Base-by-base conservation (phyloP, 139 green algal genomes). In the Picochlorum sp. region DNA sequence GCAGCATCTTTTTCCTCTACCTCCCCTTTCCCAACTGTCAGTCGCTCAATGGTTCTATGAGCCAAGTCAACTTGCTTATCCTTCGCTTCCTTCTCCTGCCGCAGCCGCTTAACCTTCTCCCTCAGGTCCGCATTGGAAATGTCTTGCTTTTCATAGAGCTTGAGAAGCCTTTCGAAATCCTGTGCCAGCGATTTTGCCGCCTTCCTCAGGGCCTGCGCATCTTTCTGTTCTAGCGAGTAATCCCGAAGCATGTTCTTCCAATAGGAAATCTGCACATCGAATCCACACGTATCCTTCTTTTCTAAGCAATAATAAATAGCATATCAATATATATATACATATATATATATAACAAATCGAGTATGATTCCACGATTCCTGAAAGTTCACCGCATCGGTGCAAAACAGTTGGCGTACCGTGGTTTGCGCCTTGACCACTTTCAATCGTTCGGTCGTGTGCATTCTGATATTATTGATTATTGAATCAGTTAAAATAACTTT, bases 1-100 rank as follows among this genome's bases (percentile, higher is more conserved):
- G 57, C 36, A 7, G 55, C 50, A 43, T 63, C 24, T 20, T 22
- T 41, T 20, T 67, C 63, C 56, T 82, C 67, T 13, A 64, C 18
- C 8, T 24, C 10, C 9, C 22, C 31, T 35, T 49, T 61, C 4
- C 81, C 57, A 2, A 33, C 37, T 10, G 30, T 65, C 22, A 80
- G 53, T 7, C 72, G 59, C 26, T 80, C 72, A 31, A 80, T 57
- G 2, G 72, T 72, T 30, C 64, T 52, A 25, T 64, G 55, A 7
- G 70, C 72, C 30, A 80, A 49, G 25, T 81, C 63, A 20, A 80
- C 57, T 44, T 66, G 49, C 25, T 74, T 71, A 4, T 79, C 64
- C 33, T 59, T 64, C 18, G 22, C 39, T 22, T 33, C 49, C 9
- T 44, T 22, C 25, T 77, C 59, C 16, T 50, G 10, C 0, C 69